A percentile compares a stretch with the other conserved stretches of the same genome.
Evolutionary conservation across 805 yeast genomes (phyloP).

Genomic region (Osmozyma mogii): DNA sequence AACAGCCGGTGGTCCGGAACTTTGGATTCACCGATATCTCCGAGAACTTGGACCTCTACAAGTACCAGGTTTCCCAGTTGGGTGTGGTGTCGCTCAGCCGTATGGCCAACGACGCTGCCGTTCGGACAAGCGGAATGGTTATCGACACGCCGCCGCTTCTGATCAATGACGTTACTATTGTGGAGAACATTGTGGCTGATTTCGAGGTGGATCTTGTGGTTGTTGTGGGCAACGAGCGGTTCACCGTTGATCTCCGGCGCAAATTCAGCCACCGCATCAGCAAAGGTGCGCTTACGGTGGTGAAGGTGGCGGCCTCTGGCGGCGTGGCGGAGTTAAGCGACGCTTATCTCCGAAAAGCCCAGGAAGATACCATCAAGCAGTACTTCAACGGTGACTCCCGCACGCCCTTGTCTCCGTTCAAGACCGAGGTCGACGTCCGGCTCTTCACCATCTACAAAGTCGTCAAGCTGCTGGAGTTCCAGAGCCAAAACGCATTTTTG

Average conservation of each 20-base stretch:
- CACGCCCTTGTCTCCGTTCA: slow-evolving; percentile 73
- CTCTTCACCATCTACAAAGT: slow-evolving; percentile 54
- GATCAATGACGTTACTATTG: slow-evolving; percentile 41
- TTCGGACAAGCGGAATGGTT: slow-evolving; percentile 48
- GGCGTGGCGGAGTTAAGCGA: slow-evolving; percentile 76
- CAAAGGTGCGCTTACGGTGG: slow-evolving; percentile 29
- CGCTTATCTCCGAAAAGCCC: slow-evolving; percentile 56
- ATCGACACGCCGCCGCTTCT: slow-evolving; percentile 68
- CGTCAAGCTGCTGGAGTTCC: slow-evolving; percentile 38
- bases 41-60: slow-evolving; percentile 53
- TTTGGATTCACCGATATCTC: slow-evolving; percentile 60
- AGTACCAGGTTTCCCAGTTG: slow-evolving; percentile 39
- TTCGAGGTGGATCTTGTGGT: slow-evolving; percentile 55
- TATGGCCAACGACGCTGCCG: slow-evolving; percentile 39
- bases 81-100: slow-evolving; percentile 43
- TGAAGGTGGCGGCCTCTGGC: slow-evolving; percentile 63
- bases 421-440: slow-evolving; percentile 61
- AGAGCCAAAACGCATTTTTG: slow-evolving; percentile 29
- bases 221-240: slow-evolving; percentile 70
- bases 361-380: slow-evolving; percentile 71
- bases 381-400: slow-evolving; percentile 78
- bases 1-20: slow-evolving; percentile 79
- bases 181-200: slow-evolving; percentile 50
- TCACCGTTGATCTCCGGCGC: slow-evolving; percentile 54
- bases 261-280: slow-evolving; percentile 32